Evolutionary conservation across 768 basidiomycete species (phyloP), one percentile per base, ranked within the genome.

Genomic region (Tubosaeta brunneosetosa): DNA sequence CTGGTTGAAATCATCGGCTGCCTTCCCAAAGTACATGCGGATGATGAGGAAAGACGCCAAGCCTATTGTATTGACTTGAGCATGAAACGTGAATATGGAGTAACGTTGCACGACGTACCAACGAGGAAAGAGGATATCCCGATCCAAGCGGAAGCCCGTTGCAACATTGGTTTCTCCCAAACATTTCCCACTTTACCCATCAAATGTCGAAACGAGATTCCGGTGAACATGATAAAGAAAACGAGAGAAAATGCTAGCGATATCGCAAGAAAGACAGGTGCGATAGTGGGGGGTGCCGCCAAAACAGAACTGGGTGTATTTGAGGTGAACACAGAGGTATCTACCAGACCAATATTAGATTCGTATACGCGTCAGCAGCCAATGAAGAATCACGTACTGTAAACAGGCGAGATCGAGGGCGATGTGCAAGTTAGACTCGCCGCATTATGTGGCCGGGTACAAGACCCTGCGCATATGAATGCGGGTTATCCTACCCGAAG

Each of bases 11-110:
- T 89, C 88, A 48, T 84, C 78, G 0, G 84, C 81, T 2, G 87
- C 82, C 67, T 90, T 88, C 17, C 84, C 86, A 55, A 88, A 88
- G 81, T 84, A 88, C 80, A 91, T 86, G 55, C 86, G 81, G 49
- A 86, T 70, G 53, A 91, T 76, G 17, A 88, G 73, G 71, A 87
- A 86, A 9, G 85, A 74, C 3, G 81, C 82, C 52, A 88, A 66
- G 13, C 87, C 88, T 88, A 14, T 41, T 33, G 14, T 31, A 44
- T 16, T 47, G 31, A 47, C 7, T 37, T 52, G 36, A 32, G 56
- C 14, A 43, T 16, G 17, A 47, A 25, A 37, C 26, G 4, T 33
- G 7, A 47, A 29, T 17, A 6, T 11, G 19, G 1, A 13, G 19
- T 1, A 13, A 14, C 6, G 8, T 11, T 34, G n/a, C 13, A 38